Conservation (phyloP, 768 basidiomycete genomes). For the Clitopilus passeckerianus region DNA sequence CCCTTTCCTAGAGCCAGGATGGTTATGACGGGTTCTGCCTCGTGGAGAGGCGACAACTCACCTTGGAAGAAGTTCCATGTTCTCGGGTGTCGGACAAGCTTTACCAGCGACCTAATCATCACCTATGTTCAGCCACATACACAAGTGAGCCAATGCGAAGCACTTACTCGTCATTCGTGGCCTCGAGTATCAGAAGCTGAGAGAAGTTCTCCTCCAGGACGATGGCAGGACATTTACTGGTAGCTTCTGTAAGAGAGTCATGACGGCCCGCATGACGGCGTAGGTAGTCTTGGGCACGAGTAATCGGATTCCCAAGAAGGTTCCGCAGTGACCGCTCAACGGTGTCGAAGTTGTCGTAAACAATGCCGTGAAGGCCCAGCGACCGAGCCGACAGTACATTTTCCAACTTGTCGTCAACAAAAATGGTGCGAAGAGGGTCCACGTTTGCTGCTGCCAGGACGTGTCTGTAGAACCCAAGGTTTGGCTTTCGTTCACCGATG, state of each 20-base stretch:
- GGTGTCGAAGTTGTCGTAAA: slow-evolving; percentile 35
- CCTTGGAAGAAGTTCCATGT: slow-evolving; percentile 57
- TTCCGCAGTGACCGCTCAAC: slow-evolving; percentile 44
- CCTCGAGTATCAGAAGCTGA: slow-evolving; percentile 53
- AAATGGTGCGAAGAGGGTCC: slow-evolving; percentile 43
- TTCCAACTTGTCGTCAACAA: slow-evolving; percentile 57
- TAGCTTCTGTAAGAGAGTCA: slow-evolving; percentile 37
- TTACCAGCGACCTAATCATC: slow-evolving; percentile 34
- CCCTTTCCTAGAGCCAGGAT: slow-evolving; percentile 24
- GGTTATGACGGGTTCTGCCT: background rate
- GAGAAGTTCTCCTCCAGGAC: slow-evolving; percentile 49
- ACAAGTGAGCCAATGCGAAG: background rate
- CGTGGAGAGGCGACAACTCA: slow-evolving; percentile 8
- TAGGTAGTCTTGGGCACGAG: slow-evolving; percentile 37
- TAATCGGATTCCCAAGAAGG: slow-evolving; percentile 39
- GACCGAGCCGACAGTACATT: slow-evolving; percentile 56
- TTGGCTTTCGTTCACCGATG: slow-evolving; percentile 51
- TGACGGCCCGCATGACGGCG: slow-evolving; percentile 31
- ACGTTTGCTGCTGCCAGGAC: slow-evolving; percentile 38
- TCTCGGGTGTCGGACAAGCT: slow-evolving; percentile 33
- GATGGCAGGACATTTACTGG: slow-evolving; percentile 21
- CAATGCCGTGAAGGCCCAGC: slow-evolving; percentile 49
- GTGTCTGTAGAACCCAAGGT: slow-evolving; percentile 46
- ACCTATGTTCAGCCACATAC: background rate
- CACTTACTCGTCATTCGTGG: slow-evolving; percentile 37